Conservation (phyloP, 1,284 basidiomycete species). For the Phaffia rhodozyma region DNA sequence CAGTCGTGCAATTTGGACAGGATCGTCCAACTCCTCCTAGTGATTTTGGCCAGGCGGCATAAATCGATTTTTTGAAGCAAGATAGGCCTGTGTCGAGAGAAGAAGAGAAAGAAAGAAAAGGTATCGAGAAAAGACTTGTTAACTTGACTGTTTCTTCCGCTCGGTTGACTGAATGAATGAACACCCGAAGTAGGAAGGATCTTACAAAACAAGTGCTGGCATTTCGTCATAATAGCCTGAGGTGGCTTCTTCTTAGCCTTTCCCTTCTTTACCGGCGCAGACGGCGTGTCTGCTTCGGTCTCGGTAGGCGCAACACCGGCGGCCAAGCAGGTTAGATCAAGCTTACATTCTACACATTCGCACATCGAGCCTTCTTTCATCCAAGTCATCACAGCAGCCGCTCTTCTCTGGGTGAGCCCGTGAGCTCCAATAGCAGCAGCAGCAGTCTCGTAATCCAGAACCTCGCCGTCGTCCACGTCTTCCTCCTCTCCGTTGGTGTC, state of each 20-base stretch:
- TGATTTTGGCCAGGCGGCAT: conserved; percentile 64
- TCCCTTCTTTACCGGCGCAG: conserved; percentile 21
- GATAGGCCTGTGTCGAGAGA: conserved; percentile 33
- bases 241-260: conserved; percentile 25
- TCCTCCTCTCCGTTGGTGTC: conserved; percentile 30
- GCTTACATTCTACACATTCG: conserved; percentile 73
- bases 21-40: conserved; percentile 45
- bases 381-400: conserved; percentile 64
- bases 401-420: conserved; percentile 65
- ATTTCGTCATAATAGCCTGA: conserved; percentile 61
- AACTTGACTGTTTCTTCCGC: background rate
- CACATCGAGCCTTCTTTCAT: conserved; percentile 74
- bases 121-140: too few relatives aligned
- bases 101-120: background rate
- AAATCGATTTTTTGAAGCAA: conserved; percentile 67
- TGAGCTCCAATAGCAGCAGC: conserved; percentile 60
- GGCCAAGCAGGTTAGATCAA: conserved; percentile 53
- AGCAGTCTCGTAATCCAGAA: conserved; percentile 59
- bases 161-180: background rate
- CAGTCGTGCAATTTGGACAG: conserved; percentile 63
- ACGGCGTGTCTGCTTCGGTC: conserved; percentile 40
- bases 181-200: conserved; percentile 21
- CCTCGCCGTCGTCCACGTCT: conserved; percentile 47
- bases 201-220: conserved; percentile 82
- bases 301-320: conserved; percentile 39